Evolutionary conservation across 1,284 basidiomycete species (phyloP), one percentile per base, ranked within the genome.

Genomic region (Cutaneotrichosporon curvatum): DNA sequence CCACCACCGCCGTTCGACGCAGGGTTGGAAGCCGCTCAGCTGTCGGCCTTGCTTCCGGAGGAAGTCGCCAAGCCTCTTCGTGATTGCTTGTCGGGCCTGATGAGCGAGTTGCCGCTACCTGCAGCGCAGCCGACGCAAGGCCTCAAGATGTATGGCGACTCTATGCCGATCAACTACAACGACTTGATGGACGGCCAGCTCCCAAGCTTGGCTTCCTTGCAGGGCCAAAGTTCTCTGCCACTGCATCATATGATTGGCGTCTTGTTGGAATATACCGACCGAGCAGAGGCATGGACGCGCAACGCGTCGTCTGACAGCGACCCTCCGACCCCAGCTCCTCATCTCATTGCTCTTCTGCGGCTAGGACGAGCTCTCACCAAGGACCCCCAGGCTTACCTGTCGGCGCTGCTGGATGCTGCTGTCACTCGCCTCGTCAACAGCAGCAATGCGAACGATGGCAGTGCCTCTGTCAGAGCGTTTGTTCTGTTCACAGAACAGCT

Each of bases 1-100:
- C 67, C 67, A 3, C 59, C 62, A 5, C 66, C 67, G 1, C 60
- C 66, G 0, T 59, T 70, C 34, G 65, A 67, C 37, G 58, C 63
- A 4, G 66, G 65, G 2, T 53, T 70, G 4, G 65, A 67, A 47
- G 65, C 60, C 2, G 62, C 65, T 8, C 53, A 57, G 32, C 46
- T 70, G 3, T 40, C 62, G 18, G 52, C 56, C 10, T 20, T 40
- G 4, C 49, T 67, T 4, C 65, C 67, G 0, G 65, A 68, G 28
- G 57, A 56, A 1, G 43, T 70, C 4, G 50, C 51, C 18, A 45
- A 43, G 21, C 65, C 63, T 0, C 56, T 70, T 1, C 56, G 65
- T 19, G 51, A 57, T 18, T 56, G 52, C 35, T 49, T 70, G 21
- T 53, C 62, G 14, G 63, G 66, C 2, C 41, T 69, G 15, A 67